phyloP scores from a whole-genome alignment of 148 eudicot species.

The Agrostemma githago region DNA sequence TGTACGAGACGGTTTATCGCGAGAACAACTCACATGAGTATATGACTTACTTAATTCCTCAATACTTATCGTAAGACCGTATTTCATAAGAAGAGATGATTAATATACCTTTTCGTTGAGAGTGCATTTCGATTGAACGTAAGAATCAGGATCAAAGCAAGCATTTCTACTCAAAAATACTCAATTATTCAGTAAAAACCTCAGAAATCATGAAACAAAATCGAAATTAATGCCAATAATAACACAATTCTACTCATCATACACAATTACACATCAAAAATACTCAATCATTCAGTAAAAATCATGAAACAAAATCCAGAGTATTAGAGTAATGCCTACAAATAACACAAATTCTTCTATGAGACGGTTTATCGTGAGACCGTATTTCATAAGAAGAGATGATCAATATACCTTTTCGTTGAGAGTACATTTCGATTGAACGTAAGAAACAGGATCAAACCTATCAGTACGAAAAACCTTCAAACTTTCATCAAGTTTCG shows the following conservation, averaged over 20 bases:
- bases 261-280: background rate
- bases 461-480: conserved; percentile 71
- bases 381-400: background rate
- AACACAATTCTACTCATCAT: too few species aligned
- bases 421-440: conserved; percentile 79
- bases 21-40: too few species aligned
- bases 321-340: background rate
- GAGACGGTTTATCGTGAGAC: too few species aligned
- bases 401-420: conserved; percentile 60
- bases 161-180: background rate
- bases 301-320: background rate
- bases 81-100: too few species aligned
- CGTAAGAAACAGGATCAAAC: conserved; percentile 46
- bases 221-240: background rate
- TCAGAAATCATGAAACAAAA: background rate
- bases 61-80: too few species aligned
- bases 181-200: background rate
- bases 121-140: conserved; percentile 73
- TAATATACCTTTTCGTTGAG: too few species aligned
- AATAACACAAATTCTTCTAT: background rate
- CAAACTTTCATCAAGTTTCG: conserved; percentile 79
- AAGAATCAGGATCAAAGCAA: conserved; percentile 29
- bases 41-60: too few species aligned
- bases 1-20: too few species aligned
- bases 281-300: background rate